Conservation (phyloP, 2,329 filamentous ascomycete genomes). For the Penicillium sp. region DNA sequence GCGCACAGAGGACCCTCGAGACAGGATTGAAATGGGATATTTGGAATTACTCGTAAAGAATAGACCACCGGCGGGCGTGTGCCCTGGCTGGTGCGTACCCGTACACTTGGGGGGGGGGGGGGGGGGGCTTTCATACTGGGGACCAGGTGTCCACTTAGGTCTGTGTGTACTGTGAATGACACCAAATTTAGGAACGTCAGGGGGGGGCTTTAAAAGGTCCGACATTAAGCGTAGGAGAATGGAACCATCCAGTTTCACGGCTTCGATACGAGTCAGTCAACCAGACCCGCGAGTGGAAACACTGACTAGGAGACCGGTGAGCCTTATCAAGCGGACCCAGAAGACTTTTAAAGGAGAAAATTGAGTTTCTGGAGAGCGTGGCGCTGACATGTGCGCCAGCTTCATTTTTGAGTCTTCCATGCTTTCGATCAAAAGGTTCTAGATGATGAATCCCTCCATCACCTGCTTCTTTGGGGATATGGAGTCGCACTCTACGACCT, state of each 20-base stretch:
- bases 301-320: not conserved
- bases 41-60: not conserved
- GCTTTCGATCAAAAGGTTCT: not conserved
- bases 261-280: not conserved
- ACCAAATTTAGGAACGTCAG: no score
- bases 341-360: no score
- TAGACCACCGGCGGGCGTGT: not conserved
- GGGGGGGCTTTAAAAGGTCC: no score
- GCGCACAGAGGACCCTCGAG: no score
- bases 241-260: no score
- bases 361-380: not conserved
- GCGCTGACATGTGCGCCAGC: not conserved
- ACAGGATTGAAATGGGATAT: no score
- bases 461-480: not conserved
- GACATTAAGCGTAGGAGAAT: no score
- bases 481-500: no score
- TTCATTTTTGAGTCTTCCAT: not conserved
- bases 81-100: not conserved
- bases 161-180: not conserved
- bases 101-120: no score
- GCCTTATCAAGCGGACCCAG: not conserved
- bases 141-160: not conserved
- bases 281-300: not conserved
- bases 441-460: not conserved
- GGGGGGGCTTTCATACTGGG: no score